Percentiles rank a stretch among this genome's conserved stretches.
These are phyloP conservation scores for Backusella tuberculispora DNA, from an alignment of 192 early-diverging fungal genomes.

Conservation along the genomic window DNA sequence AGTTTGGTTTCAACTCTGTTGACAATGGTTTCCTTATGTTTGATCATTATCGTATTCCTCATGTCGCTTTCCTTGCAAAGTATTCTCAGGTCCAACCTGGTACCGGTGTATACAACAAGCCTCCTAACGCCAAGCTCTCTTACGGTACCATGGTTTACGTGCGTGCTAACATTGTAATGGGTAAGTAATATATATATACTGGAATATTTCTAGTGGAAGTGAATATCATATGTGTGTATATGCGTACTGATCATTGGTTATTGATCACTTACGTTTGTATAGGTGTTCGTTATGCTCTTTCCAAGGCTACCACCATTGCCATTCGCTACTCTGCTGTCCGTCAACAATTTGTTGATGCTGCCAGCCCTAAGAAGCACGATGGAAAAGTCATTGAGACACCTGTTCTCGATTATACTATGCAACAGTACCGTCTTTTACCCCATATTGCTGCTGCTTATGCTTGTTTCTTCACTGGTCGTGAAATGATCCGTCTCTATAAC, in stretches of 20 bases:
- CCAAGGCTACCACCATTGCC: conserved; percentile 72
- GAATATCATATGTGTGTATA: neutral
- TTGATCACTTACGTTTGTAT: neutral
- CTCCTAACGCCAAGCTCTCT: conserved; percentile 79
- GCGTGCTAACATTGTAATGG: conserved; percentile 75
- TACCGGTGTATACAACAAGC: conserved; percentile 71
- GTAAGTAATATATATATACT: conserved; percentile 12
- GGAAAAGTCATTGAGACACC: conserved; percentile 62
- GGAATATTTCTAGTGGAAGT: neutral
- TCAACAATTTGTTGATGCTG: conserved; percentile 71
- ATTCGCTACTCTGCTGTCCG: conserved; percentile 72
- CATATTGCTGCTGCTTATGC: conserved; percentile 75
- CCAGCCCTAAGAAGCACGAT: conserved; percentile 48
- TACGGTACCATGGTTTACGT: conserved; percentile 88
- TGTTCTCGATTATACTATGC: conserved; percentile 79
- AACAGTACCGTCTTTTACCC: conserved; percentile 74
- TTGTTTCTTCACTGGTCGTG: conserved; percentile 69
- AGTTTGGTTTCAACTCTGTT: conserved; percentile 83
- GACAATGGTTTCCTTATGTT: conserved; percentile 90
- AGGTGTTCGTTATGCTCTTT: conserved; percentile 57
- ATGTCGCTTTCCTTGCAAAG: conserved; percentile 74
- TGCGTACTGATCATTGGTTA: neutral
- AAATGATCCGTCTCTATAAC: conserved; percentile 65
- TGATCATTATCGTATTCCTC: conserved; percentile 79
- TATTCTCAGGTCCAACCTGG: conserved; percentile 70